Evolutionary conservation across 805 yeast genomes (phyloP).

Genomic region (Kluyveromyces nonfermentans): DNA sequence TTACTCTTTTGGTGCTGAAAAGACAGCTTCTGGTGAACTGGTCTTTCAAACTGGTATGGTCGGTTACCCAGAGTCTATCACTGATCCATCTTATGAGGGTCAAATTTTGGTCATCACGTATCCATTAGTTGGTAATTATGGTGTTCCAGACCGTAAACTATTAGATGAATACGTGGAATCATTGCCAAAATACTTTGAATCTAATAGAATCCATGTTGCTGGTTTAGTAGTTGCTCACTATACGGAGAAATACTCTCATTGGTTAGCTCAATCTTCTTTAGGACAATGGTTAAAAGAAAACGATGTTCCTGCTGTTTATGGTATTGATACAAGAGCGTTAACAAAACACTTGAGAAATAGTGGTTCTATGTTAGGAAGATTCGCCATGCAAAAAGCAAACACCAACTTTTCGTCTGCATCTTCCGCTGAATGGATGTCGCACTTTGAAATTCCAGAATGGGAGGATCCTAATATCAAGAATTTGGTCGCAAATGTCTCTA

Average conservation of each 20-base stretch:
- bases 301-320: slow-evolving; percentile 92
- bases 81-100: slow-evolving; percentile 97
- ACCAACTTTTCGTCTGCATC: slow-evolving; percentile 25
- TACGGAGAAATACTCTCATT: slow-evolving; percentile 93
- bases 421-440: slow-evolving; percentile 45
- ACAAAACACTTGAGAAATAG: slow-evolving; percentile 87
- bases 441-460: slow-evolving; percentile 78
- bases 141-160: slow-evolving; percentile 86
- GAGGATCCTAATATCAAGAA: slow-evolving; percentile 86
- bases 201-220: slow-evolving; percentile 85
- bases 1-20: slow-evolving; percentile 92
- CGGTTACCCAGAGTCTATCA: slow-evolving; percentile 95
- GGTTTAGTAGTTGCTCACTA: slow-evolving; percentile 95
- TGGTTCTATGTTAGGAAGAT: slow-evolving; percentile 90
- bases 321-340: slow-evolving; percentile 92
- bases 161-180: slow-evolving; percentile 65
- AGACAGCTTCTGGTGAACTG: slow-evolving; percentile 87
- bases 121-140: slow-evolving; percentile 96
- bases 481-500: slow-evolving; percentile 86
- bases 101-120: slow-evolving; percentile 94
- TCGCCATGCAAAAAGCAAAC: slow-evolving; percentile 47
- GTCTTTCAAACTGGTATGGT: slow-evolving; percentile 99
- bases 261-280: slow-evolving; percentile 82
- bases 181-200: slow-evolving; percentile 89
- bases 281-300: slow-evolving; percentile 90